phyloP scores from a whole-genome alignment of 108 stramenopile genomes.

The Seminavis robusta region DNA sequence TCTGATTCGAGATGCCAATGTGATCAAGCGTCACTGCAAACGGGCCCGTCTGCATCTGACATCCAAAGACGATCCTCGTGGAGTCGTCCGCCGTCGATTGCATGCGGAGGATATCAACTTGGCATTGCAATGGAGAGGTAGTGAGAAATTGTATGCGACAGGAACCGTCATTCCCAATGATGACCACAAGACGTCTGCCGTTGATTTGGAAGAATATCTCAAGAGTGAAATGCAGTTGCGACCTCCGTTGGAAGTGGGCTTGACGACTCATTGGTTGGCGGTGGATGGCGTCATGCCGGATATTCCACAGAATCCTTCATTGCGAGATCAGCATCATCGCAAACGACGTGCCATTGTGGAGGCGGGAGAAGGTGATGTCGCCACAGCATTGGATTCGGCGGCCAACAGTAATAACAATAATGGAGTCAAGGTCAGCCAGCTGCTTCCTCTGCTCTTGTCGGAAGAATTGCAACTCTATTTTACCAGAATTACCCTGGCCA shows the following conservation, averaged over 20 bases:
- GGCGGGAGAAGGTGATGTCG: neutral
- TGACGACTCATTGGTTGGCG: constrained; percentile 80
- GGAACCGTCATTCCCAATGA: neutral
- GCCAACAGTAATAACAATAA: constrained; percentile 9
- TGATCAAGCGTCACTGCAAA: constrained; percentile 76
- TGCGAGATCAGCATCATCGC: neutral
- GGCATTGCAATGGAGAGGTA: constrained; percentile 70
- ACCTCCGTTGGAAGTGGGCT: constrained; percentile 73
- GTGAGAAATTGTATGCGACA: constrained; percentile 74
- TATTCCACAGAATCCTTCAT: constrained; percentile 49
- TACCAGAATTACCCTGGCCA: constrained; percentile 52
- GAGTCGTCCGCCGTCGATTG: constrained; percentile 41
- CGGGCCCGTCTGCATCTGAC: constrained; percentile 47
- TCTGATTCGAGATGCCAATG: constrained; percentile 66
- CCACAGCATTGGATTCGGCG: neutral
- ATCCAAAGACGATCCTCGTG: constrained; percentile 11
- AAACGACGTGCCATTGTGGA: neutral
- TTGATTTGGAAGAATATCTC: constrained; percentile 70
- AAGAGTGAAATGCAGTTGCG: constrained; percentile 44
- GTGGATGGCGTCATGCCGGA: constrained; percentile 71
- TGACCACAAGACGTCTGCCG: neutral
- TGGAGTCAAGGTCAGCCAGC: constrained; percentile 52
- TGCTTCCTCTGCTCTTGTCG: constrained; percentile 73
- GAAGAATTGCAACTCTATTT: constrained; percentile 85
- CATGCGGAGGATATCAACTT: constrained; percentile 87